These are phyloP conservation scores for Syzygium syzygioides DNA, from an alignment of 441 rosid species.

Conservation along the genomic window DNA sequence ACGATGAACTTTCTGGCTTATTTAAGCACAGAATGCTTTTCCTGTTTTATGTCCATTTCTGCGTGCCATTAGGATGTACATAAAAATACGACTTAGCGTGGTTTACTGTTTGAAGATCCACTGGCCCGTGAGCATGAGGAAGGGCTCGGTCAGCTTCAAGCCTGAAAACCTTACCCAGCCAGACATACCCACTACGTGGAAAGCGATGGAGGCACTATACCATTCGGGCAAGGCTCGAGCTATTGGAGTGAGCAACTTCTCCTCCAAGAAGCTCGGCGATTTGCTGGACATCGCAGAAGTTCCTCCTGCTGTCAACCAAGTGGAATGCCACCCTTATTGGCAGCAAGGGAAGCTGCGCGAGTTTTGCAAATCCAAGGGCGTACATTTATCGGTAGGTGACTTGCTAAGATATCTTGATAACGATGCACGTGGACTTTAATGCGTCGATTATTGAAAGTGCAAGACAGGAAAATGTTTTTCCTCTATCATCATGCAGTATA, in stretches of 20 bases:
- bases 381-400: constrained; percentile 1
- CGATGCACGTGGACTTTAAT: background rate
- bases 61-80: background rate
- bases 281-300: constrained; percentile 1
- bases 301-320: constrained; percentile 12
- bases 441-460: background rate
- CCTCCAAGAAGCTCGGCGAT: constrained; percentile 6
- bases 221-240: constrained; percentile 12
- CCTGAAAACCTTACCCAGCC: constrained; percentile 9
- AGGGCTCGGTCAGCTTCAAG: background rate
- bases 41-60: background rate
- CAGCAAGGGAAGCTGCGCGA: constrained; percentile 7
- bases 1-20: background rate
- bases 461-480: background rate
- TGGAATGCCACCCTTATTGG: constrained; percentile 11
- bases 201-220: constrained; percentile 5
- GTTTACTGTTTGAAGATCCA: background rate
- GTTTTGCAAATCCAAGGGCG: constrained; percentile 5
- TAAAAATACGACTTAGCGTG: background rate
- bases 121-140: constrained; percentile 12
- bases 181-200: constrained; percentile 6
- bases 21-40: background rate
- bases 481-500: background rate
- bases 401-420: background rate
- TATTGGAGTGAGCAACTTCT: constrained; percentile 13